Evolutionary conservation across 805 yeast genomes (phyloP), one percentile per base, ranked within the genome.

Genomic region (Jamesozyma lodderae): DNA sequence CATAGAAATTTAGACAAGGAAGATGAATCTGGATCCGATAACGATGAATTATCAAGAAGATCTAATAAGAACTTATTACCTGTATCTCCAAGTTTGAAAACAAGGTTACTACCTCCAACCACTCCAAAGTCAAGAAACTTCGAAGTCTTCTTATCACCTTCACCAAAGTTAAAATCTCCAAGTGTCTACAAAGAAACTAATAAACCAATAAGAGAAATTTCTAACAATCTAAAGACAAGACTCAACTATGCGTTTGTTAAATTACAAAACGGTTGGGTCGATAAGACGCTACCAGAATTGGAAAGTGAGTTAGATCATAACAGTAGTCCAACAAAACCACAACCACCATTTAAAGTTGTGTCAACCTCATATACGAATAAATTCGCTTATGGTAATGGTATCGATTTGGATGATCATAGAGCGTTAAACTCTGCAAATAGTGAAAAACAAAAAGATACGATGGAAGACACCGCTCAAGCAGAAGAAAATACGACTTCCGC

Each of bases 191-290:
- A 45, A 24, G 48, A 45, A 17, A 23, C 36, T 11, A 37, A 31
- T 25, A 64, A 64, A 28, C 69, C 69, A 9, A 65, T 65, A 11
- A 53, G 68, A 35, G 64, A 63, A 33, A 58, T 66, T 15, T 65
- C 70, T 0, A 56, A 62, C 17, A 61, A 60, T 40, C 49, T 67
- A 29, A 63, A 62, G 40, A 63, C 69, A 11, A 52, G 70, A 39
- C 46, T 67, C 13, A 64, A 62, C 38, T 64, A 65, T 46, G 71
- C 71, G 1, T 56, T 63, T 44, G 62, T 64, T 9, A 65, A 64
- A 44, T 51, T 62, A 37, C 64, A 64, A 36, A 51, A 57, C 30
- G 57, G 62, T 3, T 55, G 64, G 60, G 47, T 41, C 6, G 57
- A 53, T 24, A 52, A 52, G 35, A 53, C 56, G 13, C 37, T 56